phyloP scores from a whole-genome alignment of 1,284 basidiomycete species.

The Pholiota adiposa region DNA sequence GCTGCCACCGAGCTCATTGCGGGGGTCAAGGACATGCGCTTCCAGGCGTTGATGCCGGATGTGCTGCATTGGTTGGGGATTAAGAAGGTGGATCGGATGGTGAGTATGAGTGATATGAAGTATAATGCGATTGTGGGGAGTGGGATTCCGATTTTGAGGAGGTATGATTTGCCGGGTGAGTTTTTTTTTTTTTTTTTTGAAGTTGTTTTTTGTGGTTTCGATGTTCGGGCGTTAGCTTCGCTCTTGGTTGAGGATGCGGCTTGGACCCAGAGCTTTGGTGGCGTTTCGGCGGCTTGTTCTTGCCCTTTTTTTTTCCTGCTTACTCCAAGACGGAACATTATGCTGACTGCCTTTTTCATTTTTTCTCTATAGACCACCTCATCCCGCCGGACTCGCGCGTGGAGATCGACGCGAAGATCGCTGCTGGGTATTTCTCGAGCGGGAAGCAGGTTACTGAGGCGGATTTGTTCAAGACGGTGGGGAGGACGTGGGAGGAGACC shows the following conservation, averaged over 20 bases:
- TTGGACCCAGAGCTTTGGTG: too few species aligned
- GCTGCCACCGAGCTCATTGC: slow-evolving; percentile 92
- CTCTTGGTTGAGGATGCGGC: too few species aligned
- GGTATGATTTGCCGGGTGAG: slow-evolving; percentile 85
- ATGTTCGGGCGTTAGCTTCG: too few species aligned
- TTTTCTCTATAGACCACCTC: slow-evolving; percentile 67
- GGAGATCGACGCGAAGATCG: slow-evolving; percentile 96
- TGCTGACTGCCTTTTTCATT: too few species aligned
- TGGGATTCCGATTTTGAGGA: slow-evolving; percentile 82
- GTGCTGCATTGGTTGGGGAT: slow-evolving; percentile 95
- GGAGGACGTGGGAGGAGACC: slow-evolving; percentile 87
- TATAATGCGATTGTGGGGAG: slow-evolving; percentile 90
- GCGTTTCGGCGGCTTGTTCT: too few species aligned
- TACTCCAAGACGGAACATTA: too few species aligned
- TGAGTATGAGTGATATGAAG: slow-evolving; percentile 96
- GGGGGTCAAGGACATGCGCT: slow-evolving; percentile 95
- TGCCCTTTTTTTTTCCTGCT: too few species aligned
- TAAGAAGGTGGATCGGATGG: slow-evolving; percentile 86
- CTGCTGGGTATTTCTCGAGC: slow-evolving; percentile 88
- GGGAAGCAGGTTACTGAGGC: slow-evolving; percentile 78
- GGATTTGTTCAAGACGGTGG: slow-evolving; percentile 85
- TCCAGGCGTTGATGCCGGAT: slow-evolving; percentile 96
- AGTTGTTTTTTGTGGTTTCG: background rate
- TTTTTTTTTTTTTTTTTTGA: slow-evolving; percentile 7
- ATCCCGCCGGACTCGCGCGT: slow-evolving; percentile 92